Percentiles rank a stretch among this genome's conserved stretches.
phyloP scores from a whole-genome alignment of 1,284 basidiomycete species.

The Pseudozyma sp. region DNA sequence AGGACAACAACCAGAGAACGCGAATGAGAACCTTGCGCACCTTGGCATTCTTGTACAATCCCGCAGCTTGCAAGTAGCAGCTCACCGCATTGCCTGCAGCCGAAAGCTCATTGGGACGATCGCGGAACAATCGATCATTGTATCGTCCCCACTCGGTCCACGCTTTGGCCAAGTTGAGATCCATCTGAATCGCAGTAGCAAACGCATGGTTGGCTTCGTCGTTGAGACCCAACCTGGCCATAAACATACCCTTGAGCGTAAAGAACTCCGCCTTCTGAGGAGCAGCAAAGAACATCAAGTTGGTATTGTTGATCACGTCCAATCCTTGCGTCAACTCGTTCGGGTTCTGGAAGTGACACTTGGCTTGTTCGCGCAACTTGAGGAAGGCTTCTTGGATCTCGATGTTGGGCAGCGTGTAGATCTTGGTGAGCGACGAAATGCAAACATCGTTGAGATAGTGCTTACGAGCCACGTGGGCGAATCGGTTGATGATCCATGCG shows the following conservation, averaged over 20 bases:
- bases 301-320: constrained; percentile 99
- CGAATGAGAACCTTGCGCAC: constrained; percentile 90
- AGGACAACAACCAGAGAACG: constrained; percentile 93
- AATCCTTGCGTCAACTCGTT: constrained; percentile 92
- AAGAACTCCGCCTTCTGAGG: constrained; percentile 98
- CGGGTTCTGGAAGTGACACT: constrained; percentile 96
- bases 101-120: constrained; percentile 69
- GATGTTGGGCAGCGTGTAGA: constrained; percentile 98
- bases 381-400: constrained; percentile 99
- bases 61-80: constrained; percentile 97
- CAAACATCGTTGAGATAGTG: constrained; percentile 97
- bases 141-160: constrained; percentile 99
- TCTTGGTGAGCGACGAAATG: constrained; percentile 93
- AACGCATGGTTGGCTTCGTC: constrained; percentile 95
- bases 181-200: constrained; percentile 81
- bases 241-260: constrained; percentile 99
- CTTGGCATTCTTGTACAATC: constrained; percentile 94
- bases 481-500: constrained; percentile 99
- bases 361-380: constrained; percentile 98
- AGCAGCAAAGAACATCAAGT: constrained; percentile 96
- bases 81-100: constrained; percentile 89
- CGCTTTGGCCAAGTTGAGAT: constrained; percentile 92
- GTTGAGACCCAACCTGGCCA: constrained; percentile 84
- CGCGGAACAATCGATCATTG: constrained; percentile 89
- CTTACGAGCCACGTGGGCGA: constrained; percentile 98